Evolutionary conservation across 2,329 filamentous ascomycete species (phyloP), one percentile per base, ranked within the genome.

Genomic region (Phoma sp.): DNA sequence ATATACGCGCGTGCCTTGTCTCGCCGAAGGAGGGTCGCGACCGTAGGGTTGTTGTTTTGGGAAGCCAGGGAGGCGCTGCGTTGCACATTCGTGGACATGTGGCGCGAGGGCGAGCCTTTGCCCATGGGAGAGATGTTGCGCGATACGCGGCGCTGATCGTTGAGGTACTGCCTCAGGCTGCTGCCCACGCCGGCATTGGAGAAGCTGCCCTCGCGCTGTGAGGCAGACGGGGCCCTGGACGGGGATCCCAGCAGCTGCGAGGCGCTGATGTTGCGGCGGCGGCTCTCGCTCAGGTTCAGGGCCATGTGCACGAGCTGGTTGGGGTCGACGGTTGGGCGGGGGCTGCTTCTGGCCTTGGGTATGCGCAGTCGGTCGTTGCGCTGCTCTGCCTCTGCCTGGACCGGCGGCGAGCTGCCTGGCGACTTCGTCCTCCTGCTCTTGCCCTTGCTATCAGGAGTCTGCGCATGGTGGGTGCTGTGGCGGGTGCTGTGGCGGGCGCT

Each of bases 281-380:
- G 85, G 68, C 88, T 91, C 74, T 97, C 92, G 78, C 90, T 96
- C 44, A 98, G 77, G 61, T 89, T 95, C 64, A 98, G 77, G 1
- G 94, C 94, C 84, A 98, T 90, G 68, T 92, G 92, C 37, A 98
- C 92, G 61, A 98, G 96, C 74, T 96, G 91, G 4, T 89, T 86
- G 7, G 93, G 89, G 68, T 97, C 93, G 56, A 89, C 82, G 65
- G 92, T 86, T 19, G 90, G 70, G 6, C 76, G 80, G 29, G 29
- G 29, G 29, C 29, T 31, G 29, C 12, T 10, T 15, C 29, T 31
- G 29, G 29, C 2, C 29, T 31, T 17, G 70, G 58, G n/a, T 50
- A 58, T 51, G 57, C 43, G 32, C 12, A 31, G 25, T 45, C 58
- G 21, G 58, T 44, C 27, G 54, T 47, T 5, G 50, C 25, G 19